A percentile compares a stretch with the other conserved stretches of the same genome.
Conservation (phyloP, 1,284 basidiomycete genomes). For the Irpex lacteus region DNA sequence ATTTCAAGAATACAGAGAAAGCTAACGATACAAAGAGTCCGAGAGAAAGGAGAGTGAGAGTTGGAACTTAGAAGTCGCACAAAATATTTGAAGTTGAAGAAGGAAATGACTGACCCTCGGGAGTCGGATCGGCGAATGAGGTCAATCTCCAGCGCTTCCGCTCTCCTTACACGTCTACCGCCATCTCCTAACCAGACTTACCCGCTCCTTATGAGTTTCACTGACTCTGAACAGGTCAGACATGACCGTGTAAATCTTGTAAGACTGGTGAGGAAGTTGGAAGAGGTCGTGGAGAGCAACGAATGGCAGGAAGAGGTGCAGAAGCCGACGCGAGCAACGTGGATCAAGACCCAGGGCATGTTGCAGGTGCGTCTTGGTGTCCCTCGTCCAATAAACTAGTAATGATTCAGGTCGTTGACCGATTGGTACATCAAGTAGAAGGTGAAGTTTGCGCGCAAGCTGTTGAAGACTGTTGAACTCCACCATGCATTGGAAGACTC, state of each 20-base stretch:
- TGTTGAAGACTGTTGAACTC: conserved; percentile 56
- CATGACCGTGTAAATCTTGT: conserved; percentile 71
- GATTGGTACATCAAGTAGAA: conserved; percentile 40
- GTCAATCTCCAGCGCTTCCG: not conserved
- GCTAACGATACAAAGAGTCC: conserved; percentile 12
- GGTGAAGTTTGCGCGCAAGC: conserved; percentile 56
- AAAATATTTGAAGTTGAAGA: not conserved
- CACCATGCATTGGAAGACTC: conserved; percentile 40
- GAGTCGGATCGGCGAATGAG: not conserved
- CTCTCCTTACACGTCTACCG: not conserved
- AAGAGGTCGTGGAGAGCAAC: conserved; percentile 48
- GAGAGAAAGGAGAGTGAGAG: not conserved
- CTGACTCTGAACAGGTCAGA: conserved; percentile 36
- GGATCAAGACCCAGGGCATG: conserved; percentile 56
- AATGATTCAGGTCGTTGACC: not conserved
- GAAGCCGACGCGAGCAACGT: conserved; percentile 33
- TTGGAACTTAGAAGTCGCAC: not conserved
- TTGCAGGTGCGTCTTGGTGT: conserved; percentile 46
- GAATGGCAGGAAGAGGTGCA: conserved; percentile 42
- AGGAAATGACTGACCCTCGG: not conserved
- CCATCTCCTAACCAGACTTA: not conserved
- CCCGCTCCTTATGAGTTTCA: conserved; percentile 20
- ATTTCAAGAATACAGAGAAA: conserved; percentile 18
- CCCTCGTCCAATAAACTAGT: not conserved
- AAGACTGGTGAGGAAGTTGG: conserved; percentile 58